phyloP scores from a whole-genome alignment of 257 asterid species.

The Ligustrum vulgare region DNA sequence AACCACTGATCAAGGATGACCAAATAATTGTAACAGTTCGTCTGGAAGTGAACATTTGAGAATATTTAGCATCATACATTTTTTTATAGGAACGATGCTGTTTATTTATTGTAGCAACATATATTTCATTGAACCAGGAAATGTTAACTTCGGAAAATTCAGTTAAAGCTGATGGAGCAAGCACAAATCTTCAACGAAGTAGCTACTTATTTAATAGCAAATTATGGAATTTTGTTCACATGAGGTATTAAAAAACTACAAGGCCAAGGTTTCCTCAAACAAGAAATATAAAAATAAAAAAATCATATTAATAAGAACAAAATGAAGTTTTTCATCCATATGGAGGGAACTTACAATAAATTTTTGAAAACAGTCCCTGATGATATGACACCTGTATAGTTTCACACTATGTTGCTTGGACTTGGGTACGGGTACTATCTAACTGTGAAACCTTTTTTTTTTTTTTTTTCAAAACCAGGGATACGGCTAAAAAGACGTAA shows the following conservation, averaged over 20 bases:
- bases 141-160: background rate
- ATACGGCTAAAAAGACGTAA: too few species aligned
- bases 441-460: too few species aligned
- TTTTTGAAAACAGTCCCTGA: background rate
- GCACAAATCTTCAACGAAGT: background rate
- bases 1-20: background rate
- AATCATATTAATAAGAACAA: background rate
- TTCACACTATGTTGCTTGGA: too few species aligned
- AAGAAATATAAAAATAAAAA: background rate
- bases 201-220: background rate
- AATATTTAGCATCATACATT: too few species aligned
- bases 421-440: too few species aligned
- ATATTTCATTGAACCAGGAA: background rate
- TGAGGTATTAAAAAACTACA: background rate
- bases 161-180: background rate
- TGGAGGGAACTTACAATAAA: background rate
- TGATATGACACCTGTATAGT: background rate
- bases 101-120: background rate
- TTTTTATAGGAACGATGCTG: background rate
- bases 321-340: background rate
- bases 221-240: background rate
- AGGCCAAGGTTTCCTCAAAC: background rate
- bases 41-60: background rate
- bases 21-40: background rate
- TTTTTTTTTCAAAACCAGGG: too few species aligned